Percentiles rank a stretch among this genome's conserved stretches.
These are phyloP conservation scores for Hevea brasiliensis DNA, from an alignment of 345 rosid genomes.

Conservation along the genomic window DNA sequence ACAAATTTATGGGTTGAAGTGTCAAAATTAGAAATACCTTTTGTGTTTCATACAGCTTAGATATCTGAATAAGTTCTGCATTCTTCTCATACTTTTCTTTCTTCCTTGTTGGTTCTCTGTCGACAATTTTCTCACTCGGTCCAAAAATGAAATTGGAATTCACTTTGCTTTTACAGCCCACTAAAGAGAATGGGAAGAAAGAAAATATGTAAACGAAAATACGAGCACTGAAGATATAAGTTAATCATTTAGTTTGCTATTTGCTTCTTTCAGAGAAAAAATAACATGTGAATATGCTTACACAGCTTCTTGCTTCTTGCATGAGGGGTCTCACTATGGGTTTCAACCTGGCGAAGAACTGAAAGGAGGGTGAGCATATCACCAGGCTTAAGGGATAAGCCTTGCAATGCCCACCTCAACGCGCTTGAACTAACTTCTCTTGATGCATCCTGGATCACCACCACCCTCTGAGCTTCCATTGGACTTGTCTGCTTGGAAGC, in stretches of 20 bases:
- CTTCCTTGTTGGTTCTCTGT: constrained; percentile 20
- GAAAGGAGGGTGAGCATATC: constrained; percentile 43
- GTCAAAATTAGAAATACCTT: constrained; percentile 15
- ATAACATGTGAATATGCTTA: neutral
- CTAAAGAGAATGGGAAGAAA: neutral
- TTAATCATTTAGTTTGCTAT: neutral
- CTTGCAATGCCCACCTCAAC: constrained; percentile 39
- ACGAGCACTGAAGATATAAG: neutral
- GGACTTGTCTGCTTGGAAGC: neutral
- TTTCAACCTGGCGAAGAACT: constrained; percentile 28
- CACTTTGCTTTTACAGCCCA: constrained; percentile 30
- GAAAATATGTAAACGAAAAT: neutral
- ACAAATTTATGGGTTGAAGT: no score
- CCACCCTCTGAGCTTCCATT: constrained; percentile 41
- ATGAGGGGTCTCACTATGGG: constrained; percentile 17
- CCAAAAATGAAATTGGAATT: constrained; percentile 22
- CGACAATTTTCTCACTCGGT: constrained; percentile 15
- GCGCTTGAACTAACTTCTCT: constrained; percentile 25
- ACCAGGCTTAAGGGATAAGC: constrained; percentile 38
- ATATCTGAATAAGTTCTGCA: constrained; percentile 27
- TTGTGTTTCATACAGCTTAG: constrained; percentile 22
- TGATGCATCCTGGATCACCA: constrained; percentile 50
- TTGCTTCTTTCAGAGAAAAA: neutral
- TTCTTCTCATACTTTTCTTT: constrained; percentile 31
- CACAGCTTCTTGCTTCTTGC: neutral